Base-by-base conservation (phyloP, 768 basidiomycete species). In the Boletus subcaerulescens region DNA sequence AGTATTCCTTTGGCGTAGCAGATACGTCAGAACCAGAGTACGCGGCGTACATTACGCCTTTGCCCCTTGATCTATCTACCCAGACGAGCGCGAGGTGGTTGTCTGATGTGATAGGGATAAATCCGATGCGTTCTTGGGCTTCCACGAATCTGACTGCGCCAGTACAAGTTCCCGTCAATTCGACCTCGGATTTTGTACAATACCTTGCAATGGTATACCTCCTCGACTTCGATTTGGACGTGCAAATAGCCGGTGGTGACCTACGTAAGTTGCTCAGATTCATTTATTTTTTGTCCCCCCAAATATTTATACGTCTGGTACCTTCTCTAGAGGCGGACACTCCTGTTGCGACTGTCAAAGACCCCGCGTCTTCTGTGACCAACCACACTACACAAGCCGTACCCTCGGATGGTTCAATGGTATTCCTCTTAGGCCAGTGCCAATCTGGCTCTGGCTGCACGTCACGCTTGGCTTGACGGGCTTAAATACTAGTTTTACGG, bases 121-220 rank as follows among this genome's bases (percentile, higher is more conserved):
- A 68, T 29, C 68, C 68, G 1, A 45, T 46, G 5, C 71, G 68
- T 47, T 60, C 58, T n/a, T 69, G 66, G 66, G 53, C 66, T 26
- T 50, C 57, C 14, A 70, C 69, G 6, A 68, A 70, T 39, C 38
- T 69, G 11, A 62, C 64, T 4, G 1, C 57, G 3, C 40, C 60
- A 5, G 9, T 66, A 1, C 40, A 58, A 38, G 6, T 60, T 10
- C 33, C 60, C 11, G 2, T 18, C 35, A 69, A 69, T 10, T 48
- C 39, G 36, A 26, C 44, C 14, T 20, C 41, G 11, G 8, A 2
- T 8, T 3, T 38, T 6, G 17, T 2, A 8, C 7, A 40, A 26
- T 36, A 44, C 32, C 4, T 62, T 6, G 48, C 53, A 40, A 64
- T 59, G 7, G 57, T 51, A 20, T 50, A 60, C 45, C 61, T 68